Evolutionary conservation across 371 early-diverging fungal genomes (phyloP).

Genomic region (Mortierella sp.): DNA sequence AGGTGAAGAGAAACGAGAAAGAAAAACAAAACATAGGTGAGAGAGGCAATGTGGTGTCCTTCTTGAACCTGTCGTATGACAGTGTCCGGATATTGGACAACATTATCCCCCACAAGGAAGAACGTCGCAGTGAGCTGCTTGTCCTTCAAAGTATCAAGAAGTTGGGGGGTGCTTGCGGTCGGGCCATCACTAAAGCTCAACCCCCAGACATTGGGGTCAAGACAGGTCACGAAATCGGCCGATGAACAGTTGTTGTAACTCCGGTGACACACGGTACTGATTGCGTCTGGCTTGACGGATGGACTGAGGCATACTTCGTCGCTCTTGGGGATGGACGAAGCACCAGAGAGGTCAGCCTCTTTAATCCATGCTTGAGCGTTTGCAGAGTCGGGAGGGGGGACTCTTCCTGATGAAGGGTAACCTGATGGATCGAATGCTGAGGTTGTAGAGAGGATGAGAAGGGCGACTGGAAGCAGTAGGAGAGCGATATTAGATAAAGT

Average conservation of each 20-base stretch:
- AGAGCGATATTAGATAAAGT: too few species aligned
- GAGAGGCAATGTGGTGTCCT: slow-evolving; percentile 69
- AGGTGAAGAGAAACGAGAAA: neutral
- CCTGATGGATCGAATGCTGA: too few species aligned
- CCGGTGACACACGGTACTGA: slow-evolving; percentile 23
- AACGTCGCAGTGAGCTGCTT: slow-evolving; percentile 69
- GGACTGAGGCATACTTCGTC: too few species aligned
- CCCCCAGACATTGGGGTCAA: slow-evolving; percentile 43
- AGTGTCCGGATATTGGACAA: slow-evolving; percentile 63
- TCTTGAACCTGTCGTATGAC: slow-evolving; percentile 39
- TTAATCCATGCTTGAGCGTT: too few species aligned
- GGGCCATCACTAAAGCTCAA: slow-evolving; percentile 75
- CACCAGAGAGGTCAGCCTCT: too few species aligned
- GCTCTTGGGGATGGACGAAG: too few species aligned
- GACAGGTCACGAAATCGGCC: slow-evolving; percentile 54
- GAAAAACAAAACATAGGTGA: slow-evolving; percentile 54
- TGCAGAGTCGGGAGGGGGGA: too few species aligned
- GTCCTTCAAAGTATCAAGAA: slow-evolving; percentile 67
- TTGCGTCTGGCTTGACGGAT: too few species aligned
- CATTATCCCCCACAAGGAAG: slow-evolving; percentile 69
- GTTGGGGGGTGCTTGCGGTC: slow-evolving; percentile 46
- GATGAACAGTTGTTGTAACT: slow-evolving; percentile 43
- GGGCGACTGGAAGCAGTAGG: too few species aligned
- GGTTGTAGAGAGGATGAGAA: too few species aligned
- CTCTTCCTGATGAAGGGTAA: too few species aligned